Evolutionary conservation across 225 moss, liverwort and hornwort species (phyloP).

Genomic region (Ulota crispa): DNA sequence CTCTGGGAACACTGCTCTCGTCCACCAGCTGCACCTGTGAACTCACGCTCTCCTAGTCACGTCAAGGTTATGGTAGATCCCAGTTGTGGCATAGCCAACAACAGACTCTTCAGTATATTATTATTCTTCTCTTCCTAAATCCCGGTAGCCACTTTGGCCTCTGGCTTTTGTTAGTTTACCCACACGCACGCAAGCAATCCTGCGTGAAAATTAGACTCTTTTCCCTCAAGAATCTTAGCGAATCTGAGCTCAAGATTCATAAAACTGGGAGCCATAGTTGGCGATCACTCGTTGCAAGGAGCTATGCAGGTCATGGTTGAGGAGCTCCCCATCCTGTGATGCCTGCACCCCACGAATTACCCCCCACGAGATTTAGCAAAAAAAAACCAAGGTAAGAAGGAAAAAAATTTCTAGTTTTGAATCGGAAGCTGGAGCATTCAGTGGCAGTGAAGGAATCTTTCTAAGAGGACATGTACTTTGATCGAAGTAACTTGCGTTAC

Average conservation of each 20-base stretch:
- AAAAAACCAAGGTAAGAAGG: not conserved
- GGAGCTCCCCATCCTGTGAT: conserved; percentile 62
- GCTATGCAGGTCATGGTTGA: conserved; percentile 76
- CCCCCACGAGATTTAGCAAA: not conserved
- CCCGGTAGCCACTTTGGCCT: conserved; percentile 10
- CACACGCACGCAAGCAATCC: not conserved
- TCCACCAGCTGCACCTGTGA: not conserved
- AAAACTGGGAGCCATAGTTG: conserved; percentile 31
- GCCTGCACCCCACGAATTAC: conserved; percentile 48
- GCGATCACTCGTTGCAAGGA: conserved; percentile 73
- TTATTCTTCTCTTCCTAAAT: not conserved
- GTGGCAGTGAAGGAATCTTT: conserved; percentile 17
- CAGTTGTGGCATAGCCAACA: not conserved
- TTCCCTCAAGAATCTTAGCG: too few species aligned
- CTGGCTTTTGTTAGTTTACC: not conserved
- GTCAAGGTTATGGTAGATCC: not conserved
- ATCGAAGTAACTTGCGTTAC: conserved; percentile 29
- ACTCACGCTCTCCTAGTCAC: not conserved
- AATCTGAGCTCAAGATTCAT: not conserved
- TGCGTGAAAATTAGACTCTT: not conserved
- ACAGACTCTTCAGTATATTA: not conserved
- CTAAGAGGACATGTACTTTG: conserved; percentile 27
- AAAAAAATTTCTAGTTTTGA: not conserved
- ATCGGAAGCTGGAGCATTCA: not conserved
- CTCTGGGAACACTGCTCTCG: not conserved